These are phyloP conservation scores for Proliferodiscus dingleyae DNA, from an alignment of 2,329 filamentous ascomycete species.

Conservation along the genomic window DNA sequence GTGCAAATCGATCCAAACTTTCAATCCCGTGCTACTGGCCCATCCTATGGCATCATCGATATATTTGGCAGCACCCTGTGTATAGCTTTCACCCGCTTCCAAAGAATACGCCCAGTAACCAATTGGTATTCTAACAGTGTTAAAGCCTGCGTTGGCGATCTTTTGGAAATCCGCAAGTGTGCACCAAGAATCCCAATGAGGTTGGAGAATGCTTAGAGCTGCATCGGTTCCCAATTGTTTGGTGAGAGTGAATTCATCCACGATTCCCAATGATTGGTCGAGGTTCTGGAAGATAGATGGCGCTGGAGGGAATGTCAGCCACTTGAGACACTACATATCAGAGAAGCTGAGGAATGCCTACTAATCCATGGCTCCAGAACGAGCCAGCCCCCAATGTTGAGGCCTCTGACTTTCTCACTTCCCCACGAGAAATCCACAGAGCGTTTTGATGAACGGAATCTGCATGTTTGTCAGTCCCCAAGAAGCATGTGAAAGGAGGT, in stretches of 20 bases:
- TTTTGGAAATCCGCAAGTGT: slow-evolving; percentile 46
- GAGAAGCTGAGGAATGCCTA: not conserved
- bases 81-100: slow-evolving; percentile 44
- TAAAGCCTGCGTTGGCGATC: slow-evolving; percentile 52
- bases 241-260: slow-evolving; percentile 32
- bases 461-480: not conserved
- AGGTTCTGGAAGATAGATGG: slow-evolving; percentile 47
- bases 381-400: slow-evolving; percentile 37
- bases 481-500: not conserved
- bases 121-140: slow-evolving; percentile 53
- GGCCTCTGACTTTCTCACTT: slow-evolving; percentile 40
- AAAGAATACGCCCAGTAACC: slow-evolving; percentile 56
- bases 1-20: slow-evolving; percentile 56
- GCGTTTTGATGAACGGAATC: slow-evolving; percentile 20
- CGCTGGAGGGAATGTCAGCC: slow-evolving; percentile 20
- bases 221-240: slow-evolving; percentile 43
- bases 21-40: slow-evolving; percentile 46
- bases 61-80: slow-evolving; percentile 46
- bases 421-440: slow-evolving; percentile 43
- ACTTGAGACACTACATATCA: not conserved
- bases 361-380: slow-evolving; percentile 10
- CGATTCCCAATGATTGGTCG: slow-evolving; percentile 28
- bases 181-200: slow-evolving; percentile 39
- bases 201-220: slow-evolving; percentile 45
- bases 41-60: slow-evolving; percentile 53